Conservation (phyloP, 2,329 filamentous ascomycete genomes). For the Talaromyces sp. region DNA sequence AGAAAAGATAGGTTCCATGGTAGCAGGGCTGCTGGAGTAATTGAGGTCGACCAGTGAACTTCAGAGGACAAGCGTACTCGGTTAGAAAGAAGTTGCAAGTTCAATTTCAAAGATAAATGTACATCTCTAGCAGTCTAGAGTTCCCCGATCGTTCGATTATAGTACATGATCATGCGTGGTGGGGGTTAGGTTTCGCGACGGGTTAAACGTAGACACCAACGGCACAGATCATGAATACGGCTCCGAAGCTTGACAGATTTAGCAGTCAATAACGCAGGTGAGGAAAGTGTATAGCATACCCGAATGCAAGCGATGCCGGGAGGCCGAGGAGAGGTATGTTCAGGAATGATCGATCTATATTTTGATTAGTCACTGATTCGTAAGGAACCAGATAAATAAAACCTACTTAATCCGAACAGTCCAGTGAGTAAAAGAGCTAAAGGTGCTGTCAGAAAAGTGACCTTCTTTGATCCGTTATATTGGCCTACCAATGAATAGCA, state of each 20-base stretch:
- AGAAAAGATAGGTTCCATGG: conserved; percentile 50
- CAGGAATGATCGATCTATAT: conserved; percentile 71
- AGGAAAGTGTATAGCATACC: conserved; percentile 56
- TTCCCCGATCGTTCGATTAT: conserved; percentile 29
- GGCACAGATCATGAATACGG: conserved; percentile 98
- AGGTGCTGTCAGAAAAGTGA: conserved; percentile 1
- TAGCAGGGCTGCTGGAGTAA: not conserved
- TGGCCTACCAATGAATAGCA: conserved; percentile 63
- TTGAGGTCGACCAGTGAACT: conserved; percentile 18
- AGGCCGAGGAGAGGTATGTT: conserved; percentile 75
- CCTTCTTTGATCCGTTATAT: not conserved
- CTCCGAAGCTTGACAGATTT: conserved; percentile 65
- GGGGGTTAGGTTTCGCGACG: conserved; percentile 24
- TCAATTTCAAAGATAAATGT: conserved; percentile 19
- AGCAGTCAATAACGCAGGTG: conserved; percentile 6
- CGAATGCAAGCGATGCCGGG: conserved; percentile 83
- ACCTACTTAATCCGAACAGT: conserved; percentile 80
- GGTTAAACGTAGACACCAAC: conserved; percentile 93
- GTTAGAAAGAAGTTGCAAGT: conserved; percentile 24
- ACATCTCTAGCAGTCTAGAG: conserved; percentile 30
- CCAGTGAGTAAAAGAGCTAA: conserved; percentile 66
- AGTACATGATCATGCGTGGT: conserved; percentile 31
- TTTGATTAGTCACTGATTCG: conserved; percentile 9
- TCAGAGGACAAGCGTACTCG: conserved; percentile 4
- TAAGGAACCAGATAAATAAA: not conserved